Evolutionary conservation across 1,139 yeast species (phyloP), one percentile per base, ranked within the genome.

Genomic region (Kodamaea fungicola): DNA sequence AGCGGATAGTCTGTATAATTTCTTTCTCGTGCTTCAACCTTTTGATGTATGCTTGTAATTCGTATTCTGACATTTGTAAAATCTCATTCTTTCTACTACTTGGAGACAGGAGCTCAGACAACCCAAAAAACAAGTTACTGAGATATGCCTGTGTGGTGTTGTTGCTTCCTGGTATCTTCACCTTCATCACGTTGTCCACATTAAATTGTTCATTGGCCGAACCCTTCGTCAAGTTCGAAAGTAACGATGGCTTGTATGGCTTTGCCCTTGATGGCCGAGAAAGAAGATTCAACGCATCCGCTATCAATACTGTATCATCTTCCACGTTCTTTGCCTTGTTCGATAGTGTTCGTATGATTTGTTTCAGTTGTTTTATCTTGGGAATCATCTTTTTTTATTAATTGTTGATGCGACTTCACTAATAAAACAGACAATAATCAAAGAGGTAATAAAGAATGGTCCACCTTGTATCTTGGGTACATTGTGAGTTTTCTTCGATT

Each of bases 261-360:
- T 30, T 24, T 8, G 33, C 22, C n/a, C 25, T 23, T 12, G 41
- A 42, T 6, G 43, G 26, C 13, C 59, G 67, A 9, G 67, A 56
- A 25, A 68, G 55, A n/a, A 68, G 55, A 40, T 67, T 68, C 36
- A 69, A 52, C 0, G 74, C 74, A 38, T 64, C 69, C 1, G 71
- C 71, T 28, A 67, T 48, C 9, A 59, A 42, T 9, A 60, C 55
- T 30, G 59, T 53, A 26, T 59, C 65, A 9, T 42, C 32, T 22
- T 38, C 41, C 2, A 43, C 30, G 3, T 10, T 24, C 16, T 37
- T 39, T 12, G 40, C 32, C 34, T 42, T 44, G 27, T 34, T 44
- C 12, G 47, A 38, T n/a, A 41, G 31, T 27, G 39, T 29, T 12
- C 50, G 27, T 9, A 9, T 10, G 37, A 3, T 30, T 25, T 12